Conservation (phyloP, 2,329 filamentous ascomycete species). For the Fusarium albosuccineum region DNA sequence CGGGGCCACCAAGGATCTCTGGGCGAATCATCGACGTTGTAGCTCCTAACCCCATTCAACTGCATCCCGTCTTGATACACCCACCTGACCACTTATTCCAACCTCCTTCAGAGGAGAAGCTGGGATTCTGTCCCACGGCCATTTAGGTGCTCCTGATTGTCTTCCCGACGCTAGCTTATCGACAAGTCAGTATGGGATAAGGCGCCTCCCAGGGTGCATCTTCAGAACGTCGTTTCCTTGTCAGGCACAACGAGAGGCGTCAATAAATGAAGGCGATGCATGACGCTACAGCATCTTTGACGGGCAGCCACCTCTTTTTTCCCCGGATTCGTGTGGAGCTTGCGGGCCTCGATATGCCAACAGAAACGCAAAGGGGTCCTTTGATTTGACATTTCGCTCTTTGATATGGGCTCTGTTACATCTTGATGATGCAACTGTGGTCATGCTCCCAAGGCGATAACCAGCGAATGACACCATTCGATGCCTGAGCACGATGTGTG, state of each 20-base stretch:
- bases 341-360: slow-evolving; percentile 3
- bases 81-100: slow-evolving; percentile 46
- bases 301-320: slow-evolving; percentile 18
- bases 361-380: slow-evolving; percentile 12
- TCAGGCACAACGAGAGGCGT: slow-evolving; percentile 16
- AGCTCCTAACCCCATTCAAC: slow-evolving; percentile 40
- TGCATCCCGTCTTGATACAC: slow-evolving; percentile 38
- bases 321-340: slow-evolving; percentile 29
- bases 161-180: slow-evolving; percentile 23
- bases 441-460: not conserved
- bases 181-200: slow-evolving; percentile 6
- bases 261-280: slow-evolving; percentile 21
- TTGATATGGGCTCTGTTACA: slow-evolving; percentile 21
- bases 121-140: slow-evolving; percentile 31
- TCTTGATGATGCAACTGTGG: slow-evolving; percentile 7
- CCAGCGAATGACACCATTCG: slow-evolving; percentile 18
- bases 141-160: slow-evolving; percentile 21
- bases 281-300: slow-evolving; percentile 26
- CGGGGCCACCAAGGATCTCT: slow-evolving; percentile 26
- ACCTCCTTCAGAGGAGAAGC: slow-evolving; percentile 36
- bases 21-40: slow-evolving; percentile 39
- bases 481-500: slow-evolving; percentile 20
- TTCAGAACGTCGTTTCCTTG: slow-evolving; percentile 20
- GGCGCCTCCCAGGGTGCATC: slow-evolving; percentile 31
- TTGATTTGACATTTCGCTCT: slow-evolving; percentile 9